Conservation (phyloP, 192 early-diverging fungal species). For the Coemansia sp. region DNA sequence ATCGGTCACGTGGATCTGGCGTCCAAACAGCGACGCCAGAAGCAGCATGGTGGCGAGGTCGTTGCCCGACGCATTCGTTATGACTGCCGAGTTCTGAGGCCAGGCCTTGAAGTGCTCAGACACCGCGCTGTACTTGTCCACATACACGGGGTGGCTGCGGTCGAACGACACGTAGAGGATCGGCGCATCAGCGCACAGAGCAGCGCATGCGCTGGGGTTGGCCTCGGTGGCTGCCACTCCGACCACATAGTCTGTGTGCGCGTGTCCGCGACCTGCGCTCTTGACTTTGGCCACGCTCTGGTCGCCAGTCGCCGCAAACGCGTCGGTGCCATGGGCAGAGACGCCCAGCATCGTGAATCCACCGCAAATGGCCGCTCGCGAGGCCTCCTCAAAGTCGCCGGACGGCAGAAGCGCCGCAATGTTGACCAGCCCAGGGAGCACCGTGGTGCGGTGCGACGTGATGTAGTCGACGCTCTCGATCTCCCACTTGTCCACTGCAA, state of each 20-base stretch:
- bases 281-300: constrained; percentile 47
- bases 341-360: constrained; percentile 83
- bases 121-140: constrained; percentile 61
- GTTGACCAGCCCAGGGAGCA: constrained; percentile 87
- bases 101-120: constrained; percentile 76
- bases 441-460: constrained; percentile 77
- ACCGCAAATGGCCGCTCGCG: constrained; percentile 73
- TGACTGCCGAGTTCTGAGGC: constrained; percentile 68
- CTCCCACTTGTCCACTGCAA: constrained; percentile 58
- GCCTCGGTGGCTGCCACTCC: constrained; percentile 65
- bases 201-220: constrained; percentile 59
- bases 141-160: constrained; percentile 31
- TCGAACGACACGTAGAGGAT: constrained; percentile 66
- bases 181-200: constrained; percentile 37
- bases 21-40: constrained; percentile 77
- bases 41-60: constrained; percentile 87
- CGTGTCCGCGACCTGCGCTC: constrained; percentile 56
- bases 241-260: constrained; percentile 71
- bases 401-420: constrained; percentile 60
- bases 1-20: constrained; percentile 86
- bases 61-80: constrained; percentile 82
- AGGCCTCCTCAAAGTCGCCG: constrained; percentile 56
- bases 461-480: constrained; percentile 87
- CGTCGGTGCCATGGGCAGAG: constrained; percentile 53
- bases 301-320: constrained; percentile 25